These are phyloP conservation scores for Lotus japonicus DNA, from an alignment of 306 rosid genomes.

Conservation along the genomic window DNA sequence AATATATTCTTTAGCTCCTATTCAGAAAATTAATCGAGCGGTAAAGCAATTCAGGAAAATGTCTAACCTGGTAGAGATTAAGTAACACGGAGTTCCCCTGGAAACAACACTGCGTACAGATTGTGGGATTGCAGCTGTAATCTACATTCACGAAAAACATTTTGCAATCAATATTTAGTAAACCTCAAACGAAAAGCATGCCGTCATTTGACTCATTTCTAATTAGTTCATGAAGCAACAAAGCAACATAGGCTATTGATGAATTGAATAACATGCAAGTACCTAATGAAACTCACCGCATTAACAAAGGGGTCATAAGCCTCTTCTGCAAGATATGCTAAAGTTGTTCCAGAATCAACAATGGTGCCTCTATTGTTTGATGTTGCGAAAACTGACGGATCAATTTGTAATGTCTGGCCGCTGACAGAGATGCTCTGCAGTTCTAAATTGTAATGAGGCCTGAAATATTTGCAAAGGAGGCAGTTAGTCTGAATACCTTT, in stretches of 20 bases:
- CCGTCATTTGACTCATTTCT: background rate
- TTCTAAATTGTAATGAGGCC: slow-evolving; percentile 92
- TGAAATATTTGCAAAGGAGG: slow-evolving; percentile 35
- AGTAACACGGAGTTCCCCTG: slow-evolving; percentile 70
- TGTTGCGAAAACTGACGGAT: slow-evolving; percentile 68
- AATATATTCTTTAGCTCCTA: background rate
- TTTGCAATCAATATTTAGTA: slow-evolving; percentile 16
- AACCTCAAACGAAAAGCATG: background rate
- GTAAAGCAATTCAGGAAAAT: background rate
- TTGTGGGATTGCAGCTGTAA: slow-evolving; percentile 55
- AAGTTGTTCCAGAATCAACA: slow-evolving; percentile 92
- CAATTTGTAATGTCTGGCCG: slow-evolving; percentile 53
- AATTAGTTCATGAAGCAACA: slow-evolving; percentile 8
- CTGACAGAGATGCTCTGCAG: slow-evolving; percentile 89
- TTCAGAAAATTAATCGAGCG: background rate
- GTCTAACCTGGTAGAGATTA: slow-evolving; percentile 75
- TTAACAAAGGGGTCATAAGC: slow-evolving; percentile 74
- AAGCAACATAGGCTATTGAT: slow-evolving; percentile 5
- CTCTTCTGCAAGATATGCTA: slow-evolving; percentile 91
- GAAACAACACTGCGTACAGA: slow-evolving; percentile 50
- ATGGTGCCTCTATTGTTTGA: slow-evolving; percentile 82
- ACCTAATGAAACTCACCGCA: slow-evolving; percentile 62
- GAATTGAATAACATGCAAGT: slow-evolving; percentile 6
- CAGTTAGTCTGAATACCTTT: slow-evolving; percentile 18
- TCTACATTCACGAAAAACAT: slow-evolving; percentile 33